Evolutionary conservation across 805 yeast species (phyloP), one percentile per base, ranked within the genome.

Genomic region (Lipomyces yamadae): DNA sequence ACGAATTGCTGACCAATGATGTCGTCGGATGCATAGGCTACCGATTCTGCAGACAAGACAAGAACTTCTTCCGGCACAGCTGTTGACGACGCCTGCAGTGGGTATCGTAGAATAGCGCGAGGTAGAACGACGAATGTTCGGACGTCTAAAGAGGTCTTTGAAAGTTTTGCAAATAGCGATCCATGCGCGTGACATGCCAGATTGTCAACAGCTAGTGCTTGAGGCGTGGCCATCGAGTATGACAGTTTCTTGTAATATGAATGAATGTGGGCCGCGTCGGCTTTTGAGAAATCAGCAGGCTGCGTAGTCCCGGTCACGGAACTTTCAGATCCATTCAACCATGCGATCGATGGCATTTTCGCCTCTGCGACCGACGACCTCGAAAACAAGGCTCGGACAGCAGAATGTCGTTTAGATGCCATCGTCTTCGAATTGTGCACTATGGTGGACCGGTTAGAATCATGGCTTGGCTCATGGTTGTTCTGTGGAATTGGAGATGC

Each of bases 21-120:
- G 53, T 68, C 71, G 56, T 68, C 71, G 7, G 70, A 67, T 15
- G 71, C 71, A 34, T 67, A 60, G 15, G 71, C 71, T 42, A 65
- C 71, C 4, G 71, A 52, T 15, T 61, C 70, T 10, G 56, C 42
- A 11, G 60, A 35, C 24, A 68, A 62, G 11, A 45, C 32, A 10
- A 68, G 52, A 33, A 61, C 60, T 2, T 24, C 55, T 8, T 66
- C 69, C 2, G 71, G 71, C 13, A 63, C 7, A 1, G 63, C 7
- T 33, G 39, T 50, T 1, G 66, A 39, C 18, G 32, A 11, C 29
- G 67, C 50, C 3, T 39, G 30, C 3, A 30, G 18, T 11, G 65
- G 39, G 58, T 66, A 68, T 11, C 71, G 62, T 56, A 68, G 33
- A 6, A 68, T 39, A 2, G 66, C 67, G 13, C 58, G 37, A 4